Base-by-base conservation (phyloP, 352 stramenopile genomes). In the Pythium dissotocum region DNA sequence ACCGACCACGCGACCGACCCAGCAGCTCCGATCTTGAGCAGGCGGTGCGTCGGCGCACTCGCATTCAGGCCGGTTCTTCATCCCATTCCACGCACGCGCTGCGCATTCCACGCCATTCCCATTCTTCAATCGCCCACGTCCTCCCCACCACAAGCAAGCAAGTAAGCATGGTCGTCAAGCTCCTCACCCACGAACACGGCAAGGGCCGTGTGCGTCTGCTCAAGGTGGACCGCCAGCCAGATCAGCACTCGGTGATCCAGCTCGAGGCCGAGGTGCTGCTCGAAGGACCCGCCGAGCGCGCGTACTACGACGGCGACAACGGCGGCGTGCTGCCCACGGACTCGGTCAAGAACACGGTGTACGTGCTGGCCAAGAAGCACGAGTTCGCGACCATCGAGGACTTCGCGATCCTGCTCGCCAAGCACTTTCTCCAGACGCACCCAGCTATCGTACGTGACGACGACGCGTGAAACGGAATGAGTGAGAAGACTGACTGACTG, bases 271-370 rank as follows among this genome's bases (percentile, higher is more conserved):
- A 96, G 70, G 81, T 96, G 55, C 73, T 96, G 51, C 77, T 97
- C 35, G 83, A 95, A 62, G 90, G 90, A 33, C 84, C 84, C 6
- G 88, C 87, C 33, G 81, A 91, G 63, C 76, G 72, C 57, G 85
- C 85, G 30, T 97, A 97, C 77, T 90, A 89, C 61, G 67, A 86
- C 58, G 89, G 85, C 63, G 88, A 97, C 78, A 97, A 97, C 68
- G 76, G 79, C 49, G 73, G 76, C 26, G 88, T 97, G 67, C 74
- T 97, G 49, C 85, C 89, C 48, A 97, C 90, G 6, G 90, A 97
- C 73, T 96, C 90, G 64, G 78, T 94, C 74, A 97, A 97, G 79
- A 97, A 97, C 74, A 95, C 89, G 40, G 85, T 97, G 32, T 96
- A 95, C 72, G 84, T 90, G 63, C 55, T 97, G 42, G 89, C 88